Percentiles rank a stretch among this genome's conserved stretches.
Conservation (phyloP, 768 basidiomycete genomes). For the Chlorophyllum brunneum region DNA sequence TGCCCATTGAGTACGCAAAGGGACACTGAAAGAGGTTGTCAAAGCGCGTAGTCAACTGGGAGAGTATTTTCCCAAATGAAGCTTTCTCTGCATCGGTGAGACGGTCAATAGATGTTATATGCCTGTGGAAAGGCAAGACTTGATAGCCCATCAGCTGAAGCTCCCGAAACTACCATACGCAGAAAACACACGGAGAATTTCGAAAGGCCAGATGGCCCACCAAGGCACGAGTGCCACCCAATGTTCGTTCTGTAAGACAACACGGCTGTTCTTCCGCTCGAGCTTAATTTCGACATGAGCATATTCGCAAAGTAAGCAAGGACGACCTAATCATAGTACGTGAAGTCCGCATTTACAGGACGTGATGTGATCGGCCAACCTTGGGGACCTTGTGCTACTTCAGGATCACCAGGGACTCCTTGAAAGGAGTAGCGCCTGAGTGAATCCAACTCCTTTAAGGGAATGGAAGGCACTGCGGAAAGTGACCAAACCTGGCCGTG, state of each 20-base stretch:
- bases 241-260: constrained; percentile 68
- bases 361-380: constrained; percentile 21
- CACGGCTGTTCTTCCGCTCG: constrained; percentile 38
- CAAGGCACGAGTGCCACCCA: constrained; percentile 89
- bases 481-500: constrained; percentile 90
- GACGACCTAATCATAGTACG: constrained; percentile 33
- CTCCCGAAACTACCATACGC: background rate
- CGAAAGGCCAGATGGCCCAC: constrained; percentile 97
- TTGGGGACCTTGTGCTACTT: constrained; percentile 53
- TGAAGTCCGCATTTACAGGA: background rate
- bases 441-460: constrained; percentile 61
- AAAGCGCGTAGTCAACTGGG: constrained; percentile 59
- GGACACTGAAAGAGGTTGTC: constrained; percentile 82
- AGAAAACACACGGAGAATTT: constrained; percentile 58
- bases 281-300: constrained; percentile 56
- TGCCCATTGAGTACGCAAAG: constrained; percentile 93
- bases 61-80: constrained; percentile 67
- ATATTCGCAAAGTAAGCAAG: constrained; percentile 81
- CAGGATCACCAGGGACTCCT: constrained; percentile 28
- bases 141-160: constrained; percentile 6
- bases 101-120: constrained; percentile 67
- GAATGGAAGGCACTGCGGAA: constrained; percentile 65
- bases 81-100: constrained; percentile 57
- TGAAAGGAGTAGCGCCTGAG: constrained; percentile 45
- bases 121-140: constrained; percentile 79